Evolutionary conservation across 345 rosid species (phyloP), one percentile per base, ranked within the genome.

Genomic region (Lagerstroemia speciosa): DNA sequence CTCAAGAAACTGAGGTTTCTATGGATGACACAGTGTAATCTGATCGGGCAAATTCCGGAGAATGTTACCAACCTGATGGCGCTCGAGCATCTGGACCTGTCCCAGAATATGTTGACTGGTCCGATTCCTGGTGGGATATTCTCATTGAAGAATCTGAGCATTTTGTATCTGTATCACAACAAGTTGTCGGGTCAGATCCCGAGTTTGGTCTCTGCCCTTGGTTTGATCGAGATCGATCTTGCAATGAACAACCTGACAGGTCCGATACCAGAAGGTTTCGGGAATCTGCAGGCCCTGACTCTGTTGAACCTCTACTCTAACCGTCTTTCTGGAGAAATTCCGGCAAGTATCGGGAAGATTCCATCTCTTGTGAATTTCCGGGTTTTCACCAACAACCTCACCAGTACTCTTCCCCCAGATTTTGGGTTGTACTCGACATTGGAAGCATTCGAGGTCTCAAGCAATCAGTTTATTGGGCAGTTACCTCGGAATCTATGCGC

Each of bases 401-500:
- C 78, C 66, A 97, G 98, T 20, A 75, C 66, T 12, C 52, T 93
- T 80, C 96, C 97, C 19, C 79, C 90, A 0, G 86, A 89, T 37
- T 14, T 93, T 2, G 98, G 98, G 41, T 71, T 79, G 24, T 46
- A 87, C 69, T 89, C 94, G 5, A 72, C n/a, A 38, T 87, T 93
- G n/a, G 87, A 74, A 72, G 69, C 17, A 0, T 86, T 93, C 33
- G 96, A 93, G 64, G 86, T 91, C 37, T 74, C 89, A 0, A 27
- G 67, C 24, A 93, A 91, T 72, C 82, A 72, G 27, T 82, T 93
- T 83, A 82, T 77, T 30, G 97, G 97, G 8, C 78, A 71, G 9
- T 40, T 93, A 26, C 98, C 98, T 5, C 83, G 72, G 45, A 83
- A 84, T 78, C 69, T 93, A 31, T 93, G 98, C 71, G 83, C 78